Base-by-base conservation (phyloP, 805 yeast genomes). In the Zygoascus tannicola region DNA sequence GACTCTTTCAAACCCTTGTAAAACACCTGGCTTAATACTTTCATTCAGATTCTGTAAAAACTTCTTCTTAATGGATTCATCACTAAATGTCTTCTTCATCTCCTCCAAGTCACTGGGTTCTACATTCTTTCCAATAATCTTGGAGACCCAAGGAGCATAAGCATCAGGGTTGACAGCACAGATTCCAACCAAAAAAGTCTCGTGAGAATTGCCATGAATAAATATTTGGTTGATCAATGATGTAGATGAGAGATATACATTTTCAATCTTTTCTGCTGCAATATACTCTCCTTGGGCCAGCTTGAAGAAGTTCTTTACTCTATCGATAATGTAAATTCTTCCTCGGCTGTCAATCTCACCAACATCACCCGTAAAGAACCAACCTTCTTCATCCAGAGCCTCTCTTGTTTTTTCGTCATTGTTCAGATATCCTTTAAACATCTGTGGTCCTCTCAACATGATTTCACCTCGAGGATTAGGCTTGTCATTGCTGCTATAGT, bases 231-330 rank as follows among this genome's bases (percentile, higher is more conserved):
- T 56, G 15, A 77, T 56, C 22, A 67, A 59, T 1, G 81, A 70
- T 52, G 74, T 70, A 22, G 68, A 64, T 0, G 81, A 68, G 30
- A 77, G 58, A 58, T 81, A 81, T 14, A 65, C 62, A 54, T 78
- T 80, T 56, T 82, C 90, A 51, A 82, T 75, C 60, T 75, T 80
- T 55, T 82, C 92, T 16, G 86, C 84, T 0, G 86, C 81, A 44
- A 82, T 74, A 59, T 81, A 82, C 62, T 76, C 80, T 40, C 81
- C 81, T 56, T 76, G 81, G 2, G 79, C 67, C 43, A 76, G 58
- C 51, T 82, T 82, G 69, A 81, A 82, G 64, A 82, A 81, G 63
- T 82, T 83, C 67, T 82, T 82, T 33, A 82, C 86, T 49, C 92
- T 69, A 56, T 83, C 92, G 52, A 82, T 71, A 46, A 82, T 77